phyloP scores from a whole-genome alignment of 2,329 filamentous ascomycete species.

The Epichloe sylvatica region DNA sequence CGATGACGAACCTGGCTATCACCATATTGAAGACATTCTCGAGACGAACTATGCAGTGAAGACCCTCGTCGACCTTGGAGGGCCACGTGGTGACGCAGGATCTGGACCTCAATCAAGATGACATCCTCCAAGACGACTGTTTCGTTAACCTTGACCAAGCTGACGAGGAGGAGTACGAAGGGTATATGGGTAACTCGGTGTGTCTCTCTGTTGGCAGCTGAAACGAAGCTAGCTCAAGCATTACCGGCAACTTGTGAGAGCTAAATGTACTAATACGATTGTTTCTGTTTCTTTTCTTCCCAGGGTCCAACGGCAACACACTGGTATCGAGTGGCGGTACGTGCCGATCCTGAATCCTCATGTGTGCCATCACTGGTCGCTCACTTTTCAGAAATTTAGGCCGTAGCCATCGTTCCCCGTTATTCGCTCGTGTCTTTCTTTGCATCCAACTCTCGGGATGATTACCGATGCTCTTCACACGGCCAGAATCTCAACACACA shows the following conservation, averaged over 20 bases:
- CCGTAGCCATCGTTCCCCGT: constrained; percentile 9
- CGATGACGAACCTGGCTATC: constrained; percentile 3
- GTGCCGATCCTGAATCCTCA: neutral
- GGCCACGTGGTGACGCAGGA: constrained; percentile 10
- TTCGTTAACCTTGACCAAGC: constrained; percentile 9
- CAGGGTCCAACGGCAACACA: constrained; percentile 12
- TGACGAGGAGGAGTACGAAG: constrained; percentile 13
- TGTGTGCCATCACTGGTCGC: neutral
- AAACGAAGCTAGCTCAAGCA: neutral
- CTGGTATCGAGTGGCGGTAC: constrained; percentile 13
- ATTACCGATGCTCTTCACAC: neutral
- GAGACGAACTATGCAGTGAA: constrained; percentile 9
- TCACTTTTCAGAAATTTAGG: constrained; percentile 2
- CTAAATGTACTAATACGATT: neutral
- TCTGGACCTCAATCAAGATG: constrained; percentile 8
- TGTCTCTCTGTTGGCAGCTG: neutral
- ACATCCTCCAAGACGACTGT: constrained; percentile 11
- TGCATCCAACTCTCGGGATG: neutral
- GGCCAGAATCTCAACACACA: neutral
- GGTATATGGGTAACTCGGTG: constrained; percentile 17
- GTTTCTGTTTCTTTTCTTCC: too few species aligned
- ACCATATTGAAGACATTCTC: constrained; percentile 7
- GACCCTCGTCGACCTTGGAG: constrained; percentile 14
- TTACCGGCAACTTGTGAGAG: neutral
- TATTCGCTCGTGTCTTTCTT: constrained; percentile 9